Base-by-base conservation (phyloP, 2,329 filamentous ascomycete genomes). In the Spiromastix sp. region DNA sequence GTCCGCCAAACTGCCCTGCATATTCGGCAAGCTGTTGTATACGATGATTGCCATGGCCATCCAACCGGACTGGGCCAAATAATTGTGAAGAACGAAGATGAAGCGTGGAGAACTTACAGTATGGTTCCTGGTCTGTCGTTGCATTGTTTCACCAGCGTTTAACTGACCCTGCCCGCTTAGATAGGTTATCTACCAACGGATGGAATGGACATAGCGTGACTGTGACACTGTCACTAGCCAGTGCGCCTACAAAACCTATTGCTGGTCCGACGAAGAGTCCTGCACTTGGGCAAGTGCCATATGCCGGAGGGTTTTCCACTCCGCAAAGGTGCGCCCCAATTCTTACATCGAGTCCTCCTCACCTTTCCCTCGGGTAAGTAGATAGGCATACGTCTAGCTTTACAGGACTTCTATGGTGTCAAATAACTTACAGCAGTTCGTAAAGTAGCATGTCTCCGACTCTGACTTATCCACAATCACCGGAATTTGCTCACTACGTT, bases 51-150 rank as follows among this genome's bases (percentile, higher is more conserved):
- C 27, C 53, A 61, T 39, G 60, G 60, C 4, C 56, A 60, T 34
- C 59, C 60, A 13, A 63, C 59, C 1, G 60, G 60, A 10, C 42
- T 64, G 2, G 60, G 60, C 2, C 60, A 64, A 43, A 64, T 63
- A 31, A 64, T 64, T 21, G 53, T 64, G 18, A 64, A 64, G 21
- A 61, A 62, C 30, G 59, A 62, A 43, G 60, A 63, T 12, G 59
- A 63, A 36, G 60, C 60, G 15, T 63, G 59, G 60, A 48, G 58
- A 15, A 63, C 60, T 21, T 64, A 61, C 38, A 55, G 60, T 64
- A 40, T 32, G 43, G 36, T 36, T 27, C n/a, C n/a, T 19, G 8
- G 1, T 3, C 12, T 19, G 34, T 25, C 33, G 13, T n/a, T 32
- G 6, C 12, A 16, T 19, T 31, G 17, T 37, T 21, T 12, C n/a